phyloP scores from a whole-genome alignment of 345 rosid species.

The Anacardium occidentale region DNA sequence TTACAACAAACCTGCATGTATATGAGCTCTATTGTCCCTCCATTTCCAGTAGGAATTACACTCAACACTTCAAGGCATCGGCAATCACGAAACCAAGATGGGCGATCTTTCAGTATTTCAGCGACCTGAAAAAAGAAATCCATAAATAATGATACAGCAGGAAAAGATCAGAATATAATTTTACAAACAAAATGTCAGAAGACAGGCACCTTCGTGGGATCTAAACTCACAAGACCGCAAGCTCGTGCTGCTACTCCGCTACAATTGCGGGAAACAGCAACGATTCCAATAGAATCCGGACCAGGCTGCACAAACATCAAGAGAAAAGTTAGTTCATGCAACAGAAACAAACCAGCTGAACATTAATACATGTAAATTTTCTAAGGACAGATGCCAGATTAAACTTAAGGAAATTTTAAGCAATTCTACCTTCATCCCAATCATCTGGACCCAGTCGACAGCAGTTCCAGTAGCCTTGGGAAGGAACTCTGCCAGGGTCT shows the following conservation, averaged over 20 bases:
- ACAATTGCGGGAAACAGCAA: slow-evolving; percentile 97
- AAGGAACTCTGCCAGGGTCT: slow-evolving; percentile 90
- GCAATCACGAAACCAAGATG: slow-evolving; percentile 93
- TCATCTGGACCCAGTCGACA: slow-evolving; percentile 99
- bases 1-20: slow-evolving; percentile 72
- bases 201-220: slow-evolving; percentile 79
- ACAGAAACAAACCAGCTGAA: neutral
- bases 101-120: slow-evolving; percentile 96
- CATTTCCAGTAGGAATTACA: slow-evolving; percentile 79
- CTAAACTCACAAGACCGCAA: slow-evolving; percentile 97
- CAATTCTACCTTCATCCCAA: slow-evolving; percentile 93
- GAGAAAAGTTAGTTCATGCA: neutral
- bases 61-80: slow-evolving; percentile 71
- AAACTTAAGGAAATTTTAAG: neutral
- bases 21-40: slow-evolving; percentile 83
- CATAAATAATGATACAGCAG: slow-evolving; percentile 6
- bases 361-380: neutral
- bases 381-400: neutral
- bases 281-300: slow-evolving; percentile 99
- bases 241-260: slow-evolving; percentile 99
- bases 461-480: slow-evolving; percentile 99
- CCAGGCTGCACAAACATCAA: slow-evolving; percentile 68
- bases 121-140: slow-evolving; percentile 51
- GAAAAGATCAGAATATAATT: neutral
- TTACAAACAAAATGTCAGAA: neutral